Conservation (phyloP, 345 rosid genomes). For the Chamaenerion angustifolium region DNA sequence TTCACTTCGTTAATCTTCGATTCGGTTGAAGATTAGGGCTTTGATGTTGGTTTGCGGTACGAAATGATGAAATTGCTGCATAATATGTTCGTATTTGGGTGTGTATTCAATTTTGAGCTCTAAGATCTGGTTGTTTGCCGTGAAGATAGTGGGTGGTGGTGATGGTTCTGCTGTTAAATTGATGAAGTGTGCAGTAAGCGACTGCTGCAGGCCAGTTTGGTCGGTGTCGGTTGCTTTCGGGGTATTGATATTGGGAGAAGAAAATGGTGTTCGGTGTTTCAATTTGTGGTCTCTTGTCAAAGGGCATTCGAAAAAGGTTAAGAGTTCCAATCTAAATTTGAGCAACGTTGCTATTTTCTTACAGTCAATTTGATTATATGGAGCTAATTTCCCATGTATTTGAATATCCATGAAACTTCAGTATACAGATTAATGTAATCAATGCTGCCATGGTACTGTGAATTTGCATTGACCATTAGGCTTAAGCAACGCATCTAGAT, state of each 20-base stretch:
- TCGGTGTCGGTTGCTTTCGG: constrained; percentile 43
- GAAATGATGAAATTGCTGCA: too few species aligned
- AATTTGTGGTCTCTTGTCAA: constrained; percentile 46
- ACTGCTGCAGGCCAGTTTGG: constrained; percentile 52
- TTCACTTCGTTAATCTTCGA: too few species aligned
- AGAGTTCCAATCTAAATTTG: constrained; percentile 14
- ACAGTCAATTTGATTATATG: too few species aligned
- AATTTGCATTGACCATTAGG: constrained; percentile 13
- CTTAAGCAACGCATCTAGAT: constrained; percentile 19
- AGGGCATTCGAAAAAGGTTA: constrained; percentile 31
- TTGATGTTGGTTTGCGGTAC: too few species aligned
- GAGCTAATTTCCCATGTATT: too few species aligned
- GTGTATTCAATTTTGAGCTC: constrained; percentile 47
- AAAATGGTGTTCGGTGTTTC: constrained; percentile 49
- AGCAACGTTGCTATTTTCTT: neutral
- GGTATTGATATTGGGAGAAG: constrained; percentile 60
- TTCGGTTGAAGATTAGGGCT: too few species aligned
- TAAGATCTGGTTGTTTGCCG: constrained; percentile 47
- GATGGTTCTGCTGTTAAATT: constrained; percentile 33
- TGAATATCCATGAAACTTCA: too few species aligned
- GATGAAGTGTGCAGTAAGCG: constrained; percentile 63
- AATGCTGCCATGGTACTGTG: constrained; percentile 6
- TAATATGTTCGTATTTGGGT: too few species aligned
- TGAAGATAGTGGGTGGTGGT: constrained; percentile 24
- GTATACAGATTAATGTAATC: too few species aligned